Percentiles rank a stretch among this genome's conserved stretches.
These are phyloP conservation scores for Aspergillus carbonarius DNA, from an alignment of 2,329 filamentous ascomycete species.

Conservation along the genomic window DNA sequence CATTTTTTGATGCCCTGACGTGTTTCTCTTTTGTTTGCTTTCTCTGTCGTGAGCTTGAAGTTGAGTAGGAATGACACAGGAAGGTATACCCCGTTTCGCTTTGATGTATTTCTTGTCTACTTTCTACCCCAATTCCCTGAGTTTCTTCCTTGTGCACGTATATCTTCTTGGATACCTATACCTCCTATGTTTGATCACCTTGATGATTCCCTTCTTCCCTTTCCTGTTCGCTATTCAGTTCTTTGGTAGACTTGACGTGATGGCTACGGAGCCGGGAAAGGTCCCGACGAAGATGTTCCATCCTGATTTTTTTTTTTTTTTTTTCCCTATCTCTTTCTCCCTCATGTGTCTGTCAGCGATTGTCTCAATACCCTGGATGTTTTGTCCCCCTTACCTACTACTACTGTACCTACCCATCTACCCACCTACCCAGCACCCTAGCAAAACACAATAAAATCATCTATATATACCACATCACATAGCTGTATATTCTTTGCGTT, in stretches of 20 bases:
- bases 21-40: constrained; percentile 16
- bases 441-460: not conserved
- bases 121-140: not conserved
- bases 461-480: not conserved
- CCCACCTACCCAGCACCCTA: not conserved
- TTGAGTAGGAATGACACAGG: constrained; percentile 18
- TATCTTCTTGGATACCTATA: not conserved
- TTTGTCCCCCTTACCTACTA: not conserved
- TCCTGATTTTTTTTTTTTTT: not conserved
- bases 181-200: not conserved
- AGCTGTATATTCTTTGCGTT: not conserved
- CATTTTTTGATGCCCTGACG: constrained; percentile 16
- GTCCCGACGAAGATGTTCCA: not conserved
- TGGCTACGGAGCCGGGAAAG: not conserved
- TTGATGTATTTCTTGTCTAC: constrained; percentile 10
- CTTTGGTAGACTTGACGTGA: not conserved
- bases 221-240: not conserved
- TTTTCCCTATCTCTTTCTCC: no score
- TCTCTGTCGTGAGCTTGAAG: constrained; percentile 14
- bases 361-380: not conserved
- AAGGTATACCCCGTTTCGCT: constrained; percentile 18
- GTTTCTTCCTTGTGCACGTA: not conserved
- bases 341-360: not conserved
- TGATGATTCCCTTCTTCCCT: not conserved
- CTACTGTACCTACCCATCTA: not conserved